Base-by-base conservation (phyloP, 257 asterid species). In the Solanum appendiculatum region DNA sequence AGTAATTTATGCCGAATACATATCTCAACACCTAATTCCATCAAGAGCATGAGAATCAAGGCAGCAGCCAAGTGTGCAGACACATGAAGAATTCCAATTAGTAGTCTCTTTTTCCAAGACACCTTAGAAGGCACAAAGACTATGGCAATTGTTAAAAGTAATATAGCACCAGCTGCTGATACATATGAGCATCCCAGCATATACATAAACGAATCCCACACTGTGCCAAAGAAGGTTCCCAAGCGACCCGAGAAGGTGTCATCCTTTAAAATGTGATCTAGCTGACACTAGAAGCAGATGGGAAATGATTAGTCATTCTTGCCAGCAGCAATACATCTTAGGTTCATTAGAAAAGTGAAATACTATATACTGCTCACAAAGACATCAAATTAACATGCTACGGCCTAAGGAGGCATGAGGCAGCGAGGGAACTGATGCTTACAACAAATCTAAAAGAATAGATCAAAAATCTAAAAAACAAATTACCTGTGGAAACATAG, bases 401-500 rank as follows among this genome's bases (percentile, higher is more conserved):
- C 25, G 3, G 78, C 39, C 25, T 16, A 16, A 18, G 42, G 15
- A 70, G 78, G 81, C 48, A 72, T 34, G 29, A 36, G 29, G 31
- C 27, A 36, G 81, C 4, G 18, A 72, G 15, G 44, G 48, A 72
- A 34, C 81, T 20, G 48, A 36, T 36, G 9, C 81, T 9, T 72
- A 21, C 2, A 21, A 36, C 16, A 72, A 72, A 72, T 72, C 48
- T 72, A 72, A 72, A 72, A 34, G 81, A 72, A 72, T 3, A 34
- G 29, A 9, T 5, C 25, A 13, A 44, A 44, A 4, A 2, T 44
- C 34, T 33, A 18, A 31, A 48, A 81, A 29, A 42, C 4, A 78
- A 58, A 33, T 89, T 89, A 97, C 99, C 98, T 93, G 99, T 42
- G 99, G 99, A 91, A 97, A 97, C 98, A 97, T 96, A 87, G 99